Base-by-base conservation (phyloP, 2,329 filamentous ascomycete species). In the Zelopaecilomyces penicillatus region DNA sequence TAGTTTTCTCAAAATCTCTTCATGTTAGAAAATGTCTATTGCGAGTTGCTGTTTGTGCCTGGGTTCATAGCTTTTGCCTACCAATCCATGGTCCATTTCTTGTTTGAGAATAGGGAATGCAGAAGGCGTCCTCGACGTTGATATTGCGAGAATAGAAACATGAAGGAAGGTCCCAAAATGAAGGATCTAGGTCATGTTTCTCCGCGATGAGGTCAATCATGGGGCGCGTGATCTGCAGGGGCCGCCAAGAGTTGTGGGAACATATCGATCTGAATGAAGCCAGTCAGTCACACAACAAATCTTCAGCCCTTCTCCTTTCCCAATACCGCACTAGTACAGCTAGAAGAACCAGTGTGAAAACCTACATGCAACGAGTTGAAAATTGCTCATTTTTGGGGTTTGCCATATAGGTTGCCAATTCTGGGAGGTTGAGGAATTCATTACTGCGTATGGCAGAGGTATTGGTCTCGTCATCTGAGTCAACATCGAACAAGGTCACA, bases 231-330 rank as follows among this genome's bases (percentile, higher is more conserved):
- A 57, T 42, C 39, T 61, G 54, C 7, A 61, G 39, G 3, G 55
- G 51, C 10, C 50, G 50, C 57, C 57, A 61, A 7, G 58, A 61
- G 30, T 52, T 61, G 35, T 46, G 50, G 45, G 59, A 57, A 32
- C 57, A 59, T 45, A 61, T 54, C 5, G 57, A 61, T 39, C 57
- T 60, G 30, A 28, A n/a, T 30, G 26, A 10, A 37, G 26, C 6
- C n/a, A 10, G 8, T 30, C n/a, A n/a, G 10, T 11, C 4, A 41
- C 2, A 4, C n/a, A 30, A 30, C 8, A 5, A 28, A 28, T 5
- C 19, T 19, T 19, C 2, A 19, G 19, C 19, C 19, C 19, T 19
- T 19, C 2, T 19, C 19, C 19, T 2, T 19, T 19, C 19, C 19
- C 2, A 19, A 19, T 19, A 19, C 19, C 19, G 19, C 19, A 3